Evolutionary conservation across 306 rosid species (phyloP).

Genomic region (Cucurbita pepo): DNA sequence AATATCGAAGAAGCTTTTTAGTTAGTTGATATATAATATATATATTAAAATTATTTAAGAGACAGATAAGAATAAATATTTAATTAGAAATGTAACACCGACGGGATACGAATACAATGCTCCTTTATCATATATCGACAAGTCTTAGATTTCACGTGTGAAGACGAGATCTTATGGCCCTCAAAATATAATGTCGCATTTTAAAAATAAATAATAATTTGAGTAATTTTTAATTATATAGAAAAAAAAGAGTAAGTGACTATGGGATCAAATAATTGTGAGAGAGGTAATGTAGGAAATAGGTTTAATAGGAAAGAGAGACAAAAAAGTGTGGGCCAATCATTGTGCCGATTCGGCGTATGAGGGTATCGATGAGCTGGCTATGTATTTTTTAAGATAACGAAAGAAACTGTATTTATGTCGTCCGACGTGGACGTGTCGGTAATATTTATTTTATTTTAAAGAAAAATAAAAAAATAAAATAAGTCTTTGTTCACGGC

Average conservation of each 20-base stretch:
- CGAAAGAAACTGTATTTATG: slow-evolving; percentile 5
- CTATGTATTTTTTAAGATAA: slow-evolving; percentile 24
- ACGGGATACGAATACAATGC: neutral
- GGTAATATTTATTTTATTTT: slow-evolving; percentile 10
- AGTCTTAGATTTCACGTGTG: slow-evolving; percentile 4
- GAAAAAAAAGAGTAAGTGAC: neutral
- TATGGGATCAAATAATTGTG: neutral
- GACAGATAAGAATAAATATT: neutral
- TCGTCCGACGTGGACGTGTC: slow-evolving; percentile 28
- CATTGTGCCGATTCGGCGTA: slow-evolving; percentile 11
- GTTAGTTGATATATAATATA: neutral
- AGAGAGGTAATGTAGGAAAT: neutral
- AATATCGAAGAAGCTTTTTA: too few species aligned
- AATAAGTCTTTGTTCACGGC: neutral
- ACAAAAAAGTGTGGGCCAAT: slow-evolving; percentile 16
- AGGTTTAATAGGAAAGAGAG: neutral
- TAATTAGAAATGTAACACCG: slow-evolving; percentile 3
- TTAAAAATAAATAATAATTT: neutral
- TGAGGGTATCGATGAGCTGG: slow-evolving; percentile 20
- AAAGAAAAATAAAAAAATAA: neutral
- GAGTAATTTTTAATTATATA: neutral
- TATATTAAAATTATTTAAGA: neutral
- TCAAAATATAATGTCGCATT: neutral
- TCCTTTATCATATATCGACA: neutral
- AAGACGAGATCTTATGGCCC: neutral